Base-by-base conservation (phyloP, 2,329 filamentous ascomycete species). In the Mariannaea elegans region DNA sequence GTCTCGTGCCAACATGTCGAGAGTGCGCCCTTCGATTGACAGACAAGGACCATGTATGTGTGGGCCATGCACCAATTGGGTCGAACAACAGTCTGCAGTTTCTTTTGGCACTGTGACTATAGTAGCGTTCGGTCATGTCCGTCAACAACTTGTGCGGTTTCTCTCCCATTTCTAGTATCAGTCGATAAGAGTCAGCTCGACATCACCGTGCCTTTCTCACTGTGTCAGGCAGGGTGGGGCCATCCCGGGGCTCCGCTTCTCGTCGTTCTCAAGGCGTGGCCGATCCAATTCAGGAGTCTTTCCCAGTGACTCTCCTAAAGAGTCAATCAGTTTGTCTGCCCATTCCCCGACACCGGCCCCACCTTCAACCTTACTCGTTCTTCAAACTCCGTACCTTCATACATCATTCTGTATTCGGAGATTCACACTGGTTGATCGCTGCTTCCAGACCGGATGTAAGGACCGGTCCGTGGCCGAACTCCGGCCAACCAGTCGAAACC, bases 1-100 rank as follows among this genome's bases (percentile, higher is more conserved):
- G 58, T 67, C 65, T 63, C 65, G 63, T 61, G 64, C 62, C 60
- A 63, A 56, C 58, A 67, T 70, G 67, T 70, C 68, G 64, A 65
- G 21, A 44, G 21, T 62, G 65, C 69, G 69, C 69, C 69, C 69
- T 71, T 71, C 69, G 62, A 58, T 71, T 71, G 69, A 71, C 69
- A 71, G 63, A 65, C 61, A 60, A 56, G 39, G 21, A 19, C 21
- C 61, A 64, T 66, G 58, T 32, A 51, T 65, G 32, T 31, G 27
- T 31, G 41, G 41, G 41, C 41, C 58, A 45, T 45, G 32, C 51
- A 56, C 57, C 58, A 62, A 62, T 44, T 51, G 31, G 24, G 44
- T 39, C 41, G 53, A 32, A 36, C 36, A 9, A 59, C 56, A 5
- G 1, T 4, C 1, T 1, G 50, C 1, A 9, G 21, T 61, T 69